Evolutionary conservation across 352 stramenopile species (phyloP).

Genomic region (Pythium insidiosum): DNA sequence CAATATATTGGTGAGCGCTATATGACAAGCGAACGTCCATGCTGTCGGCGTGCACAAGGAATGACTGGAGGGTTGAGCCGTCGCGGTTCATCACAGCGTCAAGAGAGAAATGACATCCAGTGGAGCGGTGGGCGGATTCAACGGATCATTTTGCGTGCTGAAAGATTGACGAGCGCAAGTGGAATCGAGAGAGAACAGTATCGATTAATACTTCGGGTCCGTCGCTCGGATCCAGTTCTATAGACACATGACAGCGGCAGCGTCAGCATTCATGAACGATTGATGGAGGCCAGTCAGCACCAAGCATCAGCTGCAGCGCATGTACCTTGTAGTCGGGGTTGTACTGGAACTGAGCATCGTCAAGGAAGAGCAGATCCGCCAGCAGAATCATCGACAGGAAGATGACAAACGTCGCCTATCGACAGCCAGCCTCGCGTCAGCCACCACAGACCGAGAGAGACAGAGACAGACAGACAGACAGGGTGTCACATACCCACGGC

Average conservation of each 20-base stretch:
- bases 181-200: constrained; percentile 1
- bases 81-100: too few relatives aligned
- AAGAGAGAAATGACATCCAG: too few relatives aligned
- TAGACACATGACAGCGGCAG: neutral
- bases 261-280: neutral
- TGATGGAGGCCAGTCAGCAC: neutral
- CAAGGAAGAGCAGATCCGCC: constrained; percentile 66
- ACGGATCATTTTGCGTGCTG: too few relatives aligned
- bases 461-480: neutral
- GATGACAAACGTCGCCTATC: constrained; percentile 63
- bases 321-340: constrained; percentile 81
- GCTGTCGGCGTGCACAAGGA: too few relatives aligned
- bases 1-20: too few relatives aligned
- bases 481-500: constrained; percentile 48
- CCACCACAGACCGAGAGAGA: neutral
- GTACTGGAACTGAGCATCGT: constrained; percentile 68
- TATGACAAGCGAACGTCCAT: too few relatives aligned
- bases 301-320: neutral
- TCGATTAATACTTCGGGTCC: constrained; percentile 71
- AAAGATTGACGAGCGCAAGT: too few relatives aligned
- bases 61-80: too few relatives aligned
- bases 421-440: neutral
- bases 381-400: constrained; percentile 70
- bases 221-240: constrained; percentile 73
- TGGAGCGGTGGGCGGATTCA: too few relatives aligned